Conservation (phyloP, 495 filamentous ascomycete genomes). For the Aspergillus biplanus region DNA sequence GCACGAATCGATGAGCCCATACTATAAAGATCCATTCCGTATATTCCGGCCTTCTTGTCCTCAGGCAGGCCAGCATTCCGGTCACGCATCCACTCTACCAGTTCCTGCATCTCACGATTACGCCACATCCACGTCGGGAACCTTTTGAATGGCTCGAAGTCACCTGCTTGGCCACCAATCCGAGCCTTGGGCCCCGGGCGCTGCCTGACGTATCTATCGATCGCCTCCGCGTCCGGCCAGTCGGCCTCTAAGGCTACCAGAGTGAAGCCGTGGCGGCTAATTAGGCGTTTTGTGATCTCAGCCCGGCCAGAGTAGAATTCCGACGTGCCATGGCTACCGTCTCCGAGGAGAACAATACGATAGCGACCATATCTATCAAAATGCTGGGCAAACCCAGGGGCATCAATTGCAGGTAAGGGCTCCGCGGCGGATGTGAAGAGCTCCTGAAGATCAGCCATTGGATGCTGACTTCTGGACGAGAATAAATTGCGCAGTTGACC, state of each 20-base stretch:
- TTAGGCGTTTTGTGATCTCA: constrained; percentile 57
- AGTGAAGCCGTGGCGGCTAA: constrained; percentile 57
- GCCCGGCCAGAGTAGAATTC: constrained; percentile 62
- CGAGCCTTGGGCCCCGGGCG: constrained; percentile 42
- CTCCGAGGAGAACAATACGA: constrained; percentile 57
- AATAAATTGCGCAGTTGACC: background rate
- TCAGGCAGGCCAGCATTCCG: constrained; percentile 42
- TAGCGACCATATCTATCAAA: constrained; percentile 50
- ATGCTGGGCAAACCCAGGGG: constrained; percentile 39
- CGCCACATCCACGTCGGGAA: constrained; percentile 70
- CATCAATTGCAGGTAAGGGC: constrained; percentile 43
- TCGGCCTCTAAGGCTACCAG: constrained; percentile 62
- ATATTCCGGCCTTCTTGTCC: constrained; percentile 49
- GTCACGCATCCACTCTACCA: constrained; percentile 60
- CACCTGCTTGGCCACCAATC: constrained; percentile 30
- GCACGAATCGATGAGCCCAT: constrained; percentile 56
- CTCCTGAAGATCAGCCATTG: constrained; percentile 38
- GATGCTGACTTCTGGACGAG: constrained; percentile 2
- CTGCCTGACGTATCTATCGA: constrained; percentile 60
- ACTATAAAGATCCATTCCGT: constrained; percentile 60
- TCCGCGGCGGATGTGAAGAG: constrained; percentile 42
- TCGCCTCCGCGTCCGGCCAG: constrained; percentile 61
- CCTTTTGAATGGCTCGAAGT: constrained; percentile 49
- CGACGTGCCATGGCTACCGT: constrained; percentile 61
- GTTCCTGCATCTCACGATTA: constrained; percentile 56